Conservation (phyloP, 2,329 filamentous ascomycete genomes). For the Byssoonygena ceratinophila region DNA sequence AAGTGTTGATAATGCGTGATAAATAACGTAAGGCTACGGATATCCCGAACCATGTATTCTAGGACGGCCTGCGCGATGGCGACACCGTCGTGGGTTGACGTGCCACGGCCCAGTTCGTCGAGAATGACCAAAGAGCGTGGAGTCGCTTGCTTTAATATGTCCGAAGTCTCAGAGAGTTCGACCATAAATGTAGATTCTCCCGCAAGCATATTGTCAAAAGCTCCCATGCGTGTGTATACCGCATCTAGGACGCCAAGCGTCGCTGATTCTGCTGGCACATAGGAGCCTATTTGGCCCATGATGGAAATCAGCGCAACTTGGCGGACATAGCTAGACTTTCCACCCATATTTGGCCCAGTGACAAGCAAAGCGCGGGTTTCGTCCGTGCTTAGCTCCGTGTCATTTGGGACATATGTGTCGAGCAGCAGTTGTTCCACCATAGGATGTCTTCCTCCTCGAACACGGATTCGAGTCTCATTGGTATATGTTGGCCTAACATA, state of each 20-base stretch:
- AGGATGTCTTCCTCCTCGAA: constrained; percentile 72
- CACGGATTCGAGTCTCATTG: constrained; percentile 55
- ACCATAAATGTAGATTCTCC: constrained; percentile 98
- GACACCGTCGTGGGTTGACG: constrained; percentile 88
- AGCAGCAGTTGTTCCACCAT: constrained; percentile 89
- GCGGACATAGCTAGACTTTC: constrained; percentile 94
- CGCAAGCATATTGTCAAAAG: constrained; percentile 88
- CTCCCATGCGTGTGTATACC: constrained; percentile 91
- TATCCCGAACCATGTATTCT: constrained; percentile 65
- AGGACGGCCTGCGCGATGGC: constrained; percentile 91
- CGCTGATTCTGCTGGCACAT: constrained; percentile 70
- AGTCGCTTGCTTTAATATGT: constrained; percentile 82
- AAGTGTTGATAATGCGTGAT: constrained; percentile 96
- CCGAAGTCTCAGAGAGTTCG: constrained; percentile 81
- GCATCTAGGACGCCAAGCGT: constrained; percentile 75
- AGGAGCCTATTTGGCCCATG: constrained; percentile 89
- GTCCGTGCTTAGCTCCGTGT: constrained; percentile 59
- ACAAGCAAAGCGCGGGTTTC: constrained; percentile 67
- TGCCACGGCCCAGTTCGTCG: constrained; percentile 88
- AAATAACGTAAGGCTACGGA: constrained; percentile 74
- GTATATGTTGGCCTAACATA: constrained; percentile 70
- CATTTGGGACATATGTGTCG: constrained; percentile 83
- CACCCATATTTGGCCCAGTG: constrained; percentile 97
- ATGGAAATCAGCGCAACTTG: constrained; percentile 84
- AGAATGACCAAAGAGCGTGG: constrained; percentile 77